Evolutionary conservation across 768 basidiomycete species (phyloP).

Genomic region (Suillus subalutaceus): DNA sequence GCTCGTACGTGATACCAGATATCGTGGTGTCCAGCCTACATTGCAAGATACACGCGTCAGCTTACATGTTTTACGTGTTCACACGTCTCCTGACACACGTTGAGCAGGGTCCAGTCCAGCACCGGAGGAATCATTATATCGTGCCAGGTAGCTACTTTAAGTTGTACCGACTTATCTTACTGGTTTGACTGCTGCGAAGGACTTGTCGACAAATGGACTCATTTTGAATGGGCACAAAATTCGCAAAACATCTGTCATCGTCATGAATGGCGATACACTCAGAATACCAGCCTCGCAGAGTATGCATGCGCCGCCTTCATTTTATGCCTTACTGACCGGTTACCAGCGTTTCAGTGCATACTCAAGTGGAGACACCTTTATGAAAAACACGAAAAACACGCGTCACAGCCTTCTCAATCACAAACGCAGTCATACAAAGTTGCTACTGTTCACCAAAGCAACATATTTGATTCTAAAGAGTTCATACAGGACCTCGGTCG

Average conservation of each 20-base stretch:
- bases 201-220: conserved; percentile 77
- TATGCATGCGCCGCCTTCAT: conserved; percentile 26
- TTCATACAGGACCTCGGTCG: conserved; percentile 56
- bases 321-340: not conserved
- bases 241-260: conserved; percentile 64
- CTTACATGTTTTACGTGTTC: conserved; percentile 10
- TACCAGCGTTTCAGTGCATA: conserved; percentile 66
- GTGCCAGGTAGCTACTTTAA: conserved; percentile 57
- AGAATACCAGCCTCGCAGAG: conserved; percentile 70
- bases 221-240: conserved; percentile 71
- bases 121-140: conserved; percentile 77
- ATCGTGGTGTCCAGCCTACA: conserved; percentile 68
- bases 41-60: conserved; percentile 81
- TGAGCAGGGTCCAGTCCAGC: conserved; percentile 63
- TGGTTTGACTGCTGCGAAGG: conserved; percentile 46
- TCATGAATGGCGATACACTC: conserved; percentile 77
- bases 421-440: conserved; percentile 57
- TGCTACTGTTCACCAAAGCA: conserved; percentile 10
- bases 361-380: conserved; percentile 56
- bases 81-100: not conserved
- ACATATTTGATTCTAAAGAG: conserved; percentile 4
- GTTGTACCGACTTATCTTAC: conserved; percentile 4
- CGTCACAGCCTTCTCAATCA: conserved; percentile 59
- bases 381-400: conserved; percentile 55
- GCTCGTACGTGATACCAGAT: conserved; percentile 67